These are phyloP conservation scores for Thalassiosira hispida DNA, from an alignment of 352 stramenopile species.

Conservation along the genomic window DNA sequence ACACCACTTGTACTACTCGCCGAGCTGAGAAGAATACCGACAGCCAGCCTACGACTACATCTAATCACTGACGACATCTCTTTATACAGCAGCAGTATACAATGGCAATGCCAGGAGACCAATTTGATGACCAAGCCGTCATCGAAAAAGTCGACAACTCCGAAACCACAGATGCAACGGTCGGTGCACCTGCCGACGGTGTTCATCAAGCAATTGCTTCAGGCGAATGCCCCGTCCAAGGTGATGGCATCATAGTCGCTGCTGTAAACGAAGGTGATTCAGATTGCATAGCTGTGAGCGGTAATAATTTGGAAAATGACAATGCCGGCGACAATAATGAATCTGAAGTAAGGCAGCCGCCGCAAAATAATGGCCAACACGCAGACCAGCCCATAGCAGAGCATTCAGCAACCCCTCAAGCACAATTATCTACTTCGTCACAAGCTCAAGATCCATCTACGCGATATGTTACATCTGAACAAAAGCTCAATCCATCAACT, in stretches of 20 bases:
- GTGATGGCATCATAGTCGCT: too few species aligned
- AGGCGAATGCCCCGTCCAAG: too few species aligned
- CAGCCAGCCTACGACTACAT: too few species aligned
- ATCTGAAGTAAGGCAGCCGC: not conserved
- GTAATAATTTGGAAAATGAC: not conserved
- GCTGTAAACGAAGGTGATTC: too few species aligned
- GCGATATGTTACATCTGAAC: not conserved
- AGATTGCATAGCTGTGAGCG: too few species aligned
- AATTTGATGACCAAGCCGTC: not conserved
- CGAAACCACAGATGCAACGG: not conserved
- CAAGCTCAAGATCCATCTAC: not conserved
- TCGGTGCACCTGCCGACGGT: not conserved
- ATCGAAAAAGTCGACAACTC: not conserved
- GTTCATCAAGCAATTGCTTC: not conserved
- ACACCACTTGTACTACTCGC: too few species aligned
- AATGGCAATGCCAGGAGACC: not conserved
- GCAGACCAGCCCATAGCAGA: not conserved
- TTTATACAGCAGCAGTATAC: too few species aligned
- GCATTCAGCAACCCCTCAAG: not conserved
- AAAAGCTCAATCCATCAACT: not conserved
- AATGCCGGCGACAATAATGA: not conserved
- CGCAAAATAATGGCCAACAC: not conserved
- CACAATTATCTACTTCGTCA: not conserved
- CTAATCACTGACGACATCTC: too few species aligned
- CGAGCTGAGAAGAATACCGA: too few species aligned